Evolutionary conservation across 140 eudicot species (phyloP), one percentile per base, ranked within the genome.

Genomic region (Senecio squalidus): DNA sequence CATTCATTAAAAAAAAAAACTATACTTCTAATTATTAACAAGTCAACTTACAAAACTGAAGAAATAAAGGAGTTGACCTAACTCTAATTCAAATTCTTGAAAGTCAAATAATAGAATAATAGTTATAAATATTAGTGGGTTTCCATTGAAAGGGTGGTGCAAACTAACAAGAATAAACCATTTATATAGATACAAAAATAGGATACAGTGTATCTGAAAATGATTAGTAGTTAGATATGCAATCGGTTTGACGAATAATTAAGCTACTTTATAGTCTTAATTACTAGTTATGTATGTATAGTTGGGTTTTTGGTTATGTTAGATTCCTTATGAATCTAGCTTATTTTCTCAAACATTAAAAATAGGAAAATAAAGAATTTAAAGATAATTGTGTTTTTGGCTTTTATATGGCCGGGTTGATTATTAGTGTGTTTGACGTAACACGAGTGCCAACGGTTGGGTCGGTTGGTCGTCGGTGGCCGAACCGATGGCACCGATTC

Each of bases 51-150:
- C 11, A 24, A 40, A 71, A 62, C 24, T 22, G 24, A 55, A 36
- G 39, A 64, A 46, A 31, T 26, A 52, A 24, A 43, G 55, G 76
- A 39, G 76, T 71, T 71, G 71, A 71, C 76, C 76, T 63, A 71
- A 71, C 71, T 62, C 66, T 31, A 64, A 46, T 55, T 55, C 36
- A 9, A 34, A 64, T 46, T 63, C 60, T 47, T 39, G 22, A 38
- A 72, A 64, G 77, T 72, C 77, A 72, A 72, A 25, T 51, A 56
- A 44, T 72, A 17, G 46, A 55, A 33, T 43, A 70, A 25, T 11
- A 8, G 44, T 17, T 27, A 55, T 44, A 36, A 31, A 36, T 30
- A 64, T 55, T 56, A 64, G 61, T 57, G 46, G 55, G 64, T 46
- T 39, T 44, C 45, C 53, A 36, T 14, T 72, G 72, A 72, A 55